Conservation (phyloP, 2,329 filamentous ascomycete genomes). For the Penicillium sp. region DNA sequence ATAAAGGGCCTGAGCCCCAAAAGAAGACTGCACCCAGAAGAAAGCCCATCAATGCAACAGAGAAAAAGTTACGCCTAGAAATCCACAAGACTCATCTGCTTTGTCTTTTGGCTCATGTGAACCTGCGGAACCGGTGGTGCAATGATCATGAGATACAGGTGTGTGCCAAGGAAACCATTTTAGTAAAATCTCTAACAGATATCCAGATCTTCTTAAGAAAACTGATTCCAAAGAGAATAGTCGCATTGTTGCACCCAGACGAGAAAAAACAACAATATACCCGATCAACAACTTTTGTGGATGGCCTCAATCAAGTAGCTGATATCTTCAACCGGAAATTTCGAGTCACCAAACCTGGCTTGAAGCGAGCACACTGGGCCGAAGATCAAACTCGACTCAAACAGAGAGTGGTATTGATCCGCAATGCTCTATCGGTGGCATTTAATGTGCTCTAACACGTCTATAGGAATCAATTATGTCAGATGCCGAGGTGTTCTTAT, state of each 20-base stretch:
- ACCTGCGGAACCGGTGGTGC: slow-evolving; percentile 83
- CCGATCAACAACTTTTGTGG: slow-evolving; percentile 72
- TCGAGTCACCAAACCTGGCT: slow-evolving; percentile 67
- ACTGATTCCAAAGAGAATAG: slow-evolving; percentile 65
- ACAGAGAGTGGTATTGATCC: slow-evolving; percentile 47
- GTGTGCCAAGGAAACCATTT: slow-evolving; percentile 6
- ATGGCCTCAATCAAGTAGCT: slow-evolving; percentile 70
- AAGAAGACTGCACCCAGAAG: slow-evolving; percentile 38
- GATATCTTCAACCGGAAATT: slow-evolving; percentile 70
- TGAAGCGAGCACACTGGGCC: slow-evolving; percentile 72
- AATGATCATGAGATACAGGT: slow-evolving; percentile 71
- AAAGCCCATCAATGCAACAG: slow-evolving; percentile 56
- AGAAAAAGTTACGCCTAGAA: slow-evolving; percentile 64
- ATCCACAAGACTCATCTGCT: slow-evolving; percentile 86
- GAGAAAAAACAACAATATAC: slow-evolving; percentile 70
- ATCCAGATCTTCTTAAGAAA: slow-evolving; percentile 53
- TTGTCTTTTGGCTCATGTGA: slow-evolving; percentile 75
- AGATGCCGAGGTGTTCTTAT: slow-evolving; percentile 66
- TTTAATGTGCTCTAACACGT: slow-evolving; percentile 10
- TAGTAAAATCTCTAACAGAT: slow-evolving; percentile 11
- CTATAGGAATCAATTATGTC: slow-evolving; percentile 56
- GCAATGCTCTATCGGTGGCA: not conserved
- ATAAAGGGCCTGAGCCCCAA: slow-evolving; percentile 27
- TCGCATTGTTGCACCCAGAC: slow-evolving; percentile 68
- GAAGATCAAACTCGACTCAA: slow-evolving; percentile 63